phyloP scores from a whole-genome alignment of 345 rosid species.

The Nephelium lappaceum region DNA sequence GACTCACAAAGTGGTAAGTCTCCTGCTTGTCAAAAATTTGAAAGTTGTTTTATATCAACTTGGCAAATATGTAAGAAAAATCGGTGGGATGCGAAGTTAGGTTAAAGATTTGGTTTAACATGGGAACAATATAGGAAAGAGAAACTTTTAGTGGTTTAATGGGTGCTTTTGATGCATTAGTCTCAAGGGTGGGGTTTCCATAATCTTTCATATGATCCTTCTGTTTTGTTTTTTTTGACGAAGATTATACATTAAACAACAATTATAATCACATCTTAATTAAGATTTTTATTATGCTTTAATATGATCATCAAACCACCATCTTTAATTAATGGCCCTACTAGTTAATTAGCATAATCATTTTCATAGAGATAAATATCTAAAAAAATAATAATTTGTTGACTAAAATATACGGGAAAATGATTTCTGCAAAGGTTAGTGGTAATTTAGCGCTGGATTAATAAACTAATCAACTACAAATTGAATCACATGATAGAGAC shows the following conservation, averaged over 20 bases:
- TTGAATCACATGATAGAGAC: constrained; percentile 30
- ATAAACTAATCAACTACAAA: constrained; percentile 20
- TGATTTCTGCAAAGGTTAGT: constrained; percentile 26
- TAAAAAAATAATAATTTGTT: constrained; percentile 20
- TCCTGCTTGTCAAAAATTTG: background rate
- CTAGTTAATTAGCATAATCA: constrained; percentile 26
- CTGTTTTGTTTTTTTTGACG: constrained; percentile 12
- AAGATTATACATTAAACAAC: constrained; percentile 18
- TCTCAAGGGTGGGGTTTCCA: constrained; percentile 27
- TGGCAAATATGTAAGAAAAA: background rate
- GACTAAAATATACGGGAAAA: constrained; percentile 21
- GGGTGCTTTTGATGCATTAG: constrained; percentile 9
- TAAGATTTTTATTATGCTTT: background rate
- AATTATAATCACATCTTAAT: constrained; percentile 7
- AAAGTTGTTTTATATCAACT: background rate
- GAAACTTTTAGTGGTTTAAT: background rate
- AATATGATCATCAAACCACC: constrained; percentile 35
- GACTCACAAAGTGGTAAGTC: background rate
- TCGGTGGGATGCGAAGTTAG: constrained; percentile 10
- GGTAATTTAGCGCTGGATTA: constrained; percentile 21
- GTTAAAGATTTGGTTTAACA: constrained; percentile 8
- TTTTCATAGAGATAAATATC: constrained; percentile 13
- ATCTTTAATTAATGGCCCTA: constrained; percentile 25
- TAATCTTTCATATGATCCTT: constrained; percentile 25
- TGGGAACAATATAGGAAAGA: background rate